phyloP scores from a whole-genome alignment of 2,329 filamentous ascomycete genomes.

The Penicillium sp. region DNA sequence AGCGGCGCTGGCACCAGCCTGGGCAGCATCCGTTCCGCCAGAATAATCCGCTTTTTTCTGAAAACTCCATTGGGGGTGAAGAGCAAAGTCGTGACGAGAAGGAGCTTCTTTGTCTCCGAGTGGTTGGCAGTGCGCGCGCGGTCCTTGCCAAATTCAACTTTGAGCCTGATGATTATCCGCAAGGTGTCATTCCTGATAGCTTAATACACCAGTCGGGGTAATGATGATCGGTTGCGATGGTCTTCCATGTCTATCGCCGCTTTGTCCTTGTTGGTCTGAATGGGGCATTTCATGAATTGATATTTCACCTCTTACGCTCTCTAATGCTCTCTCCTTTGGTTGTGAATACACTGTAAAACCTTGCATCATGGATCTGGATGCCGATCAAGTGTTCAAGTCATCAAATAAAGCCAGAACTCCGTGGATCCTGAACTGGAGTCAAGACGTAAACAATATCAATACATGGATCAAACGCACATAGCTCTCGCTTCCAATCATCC shows the following conservation, averaged over 20 bases:
- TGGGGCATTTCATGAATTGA: too few relatives aligned
- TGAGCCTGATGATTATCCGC: constrained; percentile 32
- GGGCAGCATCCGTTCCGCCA: constrained; percentile 19
- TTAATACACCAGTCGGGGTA: constrained; percentile 2
- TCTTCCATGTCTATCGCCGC: constrained; percentile 2
- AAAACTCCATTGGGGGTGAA: not conserved
- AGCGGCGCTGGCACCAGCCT: constrained; percentile 39
- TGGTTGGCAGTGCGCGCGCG: constrained; percentile 31
- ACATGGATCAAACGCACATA: too few relatives aligned
- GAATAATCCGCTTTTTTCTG: constrained; percentile 9
- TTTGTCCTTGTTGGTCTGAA: too few relatives aligned
- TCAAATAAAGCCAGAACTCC: too few relatives aligned
- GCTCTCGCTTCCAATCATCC: too few relatives aligned
- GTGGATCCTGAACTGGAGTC: too few relatives aligned
- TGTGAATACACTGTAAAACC: too few relatives aligned
- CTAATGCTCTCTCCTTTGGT: too few relatives aligned
- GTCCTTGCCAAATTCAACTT: constrained; percentile 35
- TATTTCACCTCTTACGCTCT: too few relatives aligned
- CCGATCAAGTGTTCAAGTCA: too few relatives aligned
- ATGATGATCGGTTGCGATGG: not conserved
- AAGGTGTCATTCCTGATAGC: constrained; percentile 16
- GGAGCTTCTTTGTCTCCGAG: constrained; percentile 31
- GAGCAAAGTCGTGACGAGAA: constrained; percentile 21
- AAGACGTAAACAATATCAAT: too few relatives aligned
- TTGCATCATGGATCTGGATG: not conserved